Evolutionary conservation across 441 rosid genomes (phyloP), one percentile per base, ranked within the genome.

Genomic region (Gossypium gossypioides): DNA sequence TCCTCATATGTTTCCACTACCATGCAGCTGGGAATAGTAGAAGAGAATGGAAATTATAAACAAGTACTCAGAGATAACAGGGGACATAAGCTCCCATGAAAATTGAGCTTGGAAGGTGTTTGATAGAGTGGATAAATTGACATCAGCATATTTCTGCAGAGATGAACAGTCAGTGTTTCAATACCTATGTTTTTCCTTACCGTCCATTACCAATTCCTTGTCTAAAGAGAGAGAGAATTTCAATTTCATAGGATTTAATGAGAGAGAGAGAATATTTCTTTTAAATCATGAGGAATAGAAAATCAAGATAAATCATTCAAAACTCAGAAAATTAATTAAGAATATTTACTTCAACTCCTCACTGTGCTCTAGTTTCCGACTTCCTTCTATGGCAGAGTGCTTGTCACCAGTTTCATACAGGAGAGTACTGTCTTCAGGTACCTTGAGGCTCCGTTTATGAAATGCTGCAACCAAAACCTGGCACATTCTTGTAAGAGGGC

Each of bases 391-490:
- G 52, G 84, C 85, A 5, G 88, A 93, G 74, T 60, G 66, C 69
- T 84, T 83, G 56, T 87, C 92, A 81, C 81, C 84, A 4, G 84
- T 85, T 85, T 93, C 95, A 34, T 85, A 90, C 34, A 90, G 76
- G 63, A 88, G 86, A 65, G 77, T 84, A 24, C 75, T 75, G 64
- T 91, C 96, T 57, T 62, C 68, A 72, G 96, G 96, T 54, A 81
- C 79, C 73, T 80, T 72, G 59, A 86, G 50, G 73, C 76, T 79
- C 71, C 87, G 79, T 85, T 93, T 90, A 60, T 65, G 88, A 68
- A 85, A 86, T 4, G 97, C 79, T 19, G 97, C 93, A 60, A 86
- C 92, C 73, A 88, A 65, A 50, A 93, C 96, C 81, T 93, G 96
- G 24, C 83, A 86, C 79, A 93, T 81, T 69, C 97, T 80, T 34